Percentiles rank a stretch among this genome's conserved stretches.
Conservation (phyloP, 2,329 filamentous ascomycete genomes). For the Nakataea oryzae region DNA sequence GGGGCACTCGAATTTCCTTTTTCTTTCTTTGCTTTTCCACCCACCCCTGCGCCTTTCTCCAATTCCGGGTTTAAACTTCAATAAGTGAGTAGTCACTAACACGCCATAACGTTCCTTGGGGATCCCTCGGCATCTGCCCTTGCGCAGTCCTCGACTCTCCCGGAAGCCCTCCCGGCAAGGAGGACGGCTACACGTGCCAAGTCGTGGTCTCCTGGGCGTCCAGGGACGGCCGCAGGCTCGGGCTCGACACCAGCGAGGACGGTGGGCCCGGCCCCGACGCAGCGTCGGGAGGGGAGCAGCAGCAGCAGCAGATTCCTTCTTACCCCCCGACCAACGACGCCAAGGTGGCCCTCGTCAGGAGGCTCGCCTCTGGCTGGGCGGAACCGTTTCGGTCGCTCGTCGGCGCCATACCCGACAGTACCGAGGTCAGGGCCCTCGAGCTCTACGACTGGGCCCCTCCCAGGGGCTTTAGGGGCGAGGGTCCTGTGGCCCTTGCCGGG, state of each 20-base stretch:
- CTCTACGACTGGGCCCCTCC: slow-evolving; percentile 37
- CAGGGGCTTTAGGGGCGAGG: slow-evolving; percentile 21
- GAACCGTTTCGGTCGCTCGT: slow-evolving; percentile 35
- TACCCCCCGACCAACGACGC: slow-evolving; percentile 28
- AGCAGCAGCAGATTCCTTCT: no score
- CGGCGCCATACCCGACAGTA: slow-evolving; percentile 25
- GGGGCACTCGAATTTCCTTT: slow-evolving; percentile 9
- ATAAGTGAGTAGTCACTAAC: no score
- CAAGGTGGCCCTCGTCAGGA: slow-evolving; percentile 29
- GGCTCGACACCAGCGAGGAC: no score
- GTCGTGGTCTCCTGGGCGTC: slow-evolving; percentile 41
- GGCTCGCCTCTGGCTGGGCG: slow-evolving; percentile 33
- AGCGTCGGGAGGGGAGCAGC: no score
- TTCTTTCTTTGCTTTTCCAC: fast-evolving
- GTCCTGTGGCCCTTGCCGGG: slow-evolving; percentile 35
- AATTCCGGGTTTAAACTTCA: background rate
- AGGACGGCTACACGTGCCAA: slow-evolving; percentile 32
- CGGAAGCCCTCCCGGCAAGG: slow-evolving; percentile 22
- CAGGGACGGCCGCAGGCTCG: slow-evolving; percentile 18
- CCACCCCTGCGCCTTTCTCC: no score
- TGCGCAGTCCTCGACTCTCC: slow-evolving; percentile 36
- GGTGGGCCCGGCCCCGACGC: slow-evolving; percentile 16
- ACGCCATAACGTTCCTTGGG: no score
- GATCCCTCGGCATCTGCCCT: no score
- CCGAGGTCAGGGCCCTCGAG: slow-evolving; percentile 31